These are phyloP conservation scores for Parafenestella ontariensis DNA, from an alignment of 2,329 filamentous ascomycete genomes.

Conservation along the genomic window DNA sequence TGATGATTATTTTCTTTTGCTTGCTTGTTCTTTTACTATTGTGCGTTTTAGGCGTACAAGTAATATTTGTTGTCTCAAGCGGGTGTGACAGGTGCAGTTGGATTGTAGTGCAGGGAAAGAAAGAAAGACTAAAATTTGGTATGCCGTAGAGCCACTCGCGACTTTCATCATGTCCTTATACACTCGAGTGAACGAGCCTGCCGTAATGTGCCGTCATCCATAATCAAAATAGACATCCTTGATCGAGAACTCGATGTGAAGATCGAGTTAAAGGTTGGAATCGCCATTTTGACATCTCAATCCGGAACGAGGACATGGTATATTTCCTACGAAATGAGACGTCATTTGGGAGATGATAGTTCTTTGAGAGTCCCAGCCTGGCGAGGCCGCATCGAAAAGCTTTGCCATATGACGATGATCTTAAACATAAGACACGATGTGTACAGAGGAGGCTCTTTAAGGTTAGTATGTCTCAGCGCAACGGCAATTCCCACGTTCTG, in stretches of 20 bases:
- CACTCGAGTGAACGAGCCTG: background rate
- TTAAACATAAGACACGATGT: background rate
- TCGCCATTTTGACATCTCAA: no score
- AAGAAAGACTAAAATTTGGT: background rate
- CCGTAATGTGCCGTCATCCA: background rate
- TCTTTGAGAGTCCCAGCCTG: background rate
- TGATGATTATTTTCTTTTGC: background rate
- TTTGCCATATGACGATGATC: background rate
- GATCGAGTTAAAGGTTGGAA: no score
- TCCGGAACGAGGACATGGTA: background rate
- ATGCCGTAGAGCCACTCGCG: background rate
- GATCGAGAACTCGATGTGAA: background rate
- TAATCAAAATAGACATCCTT: background rate
- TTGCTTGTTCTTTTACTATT: background rate
- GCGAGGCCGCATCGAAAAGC: background rate
- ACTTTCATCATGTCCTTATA: background rate
- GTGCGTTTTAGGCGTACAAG: background rate
- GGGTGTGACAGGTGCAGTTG: background rate
- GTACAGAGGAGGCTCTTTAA: no score
- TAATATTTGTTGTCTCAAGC: background rate
- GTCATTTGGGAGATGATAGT: background rate
- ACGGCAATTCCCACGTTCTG: conserved; percentile 32
- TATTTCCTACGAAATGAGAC: background rate
- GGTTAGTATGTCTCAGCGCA: conserved; percentile 15
- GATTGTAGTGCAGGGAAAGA: background rate